Evolutionary conservation across 2,329 filamentous ascomycete species (phyloP).

Genomic region (Chaetomium globosum): DNA sequence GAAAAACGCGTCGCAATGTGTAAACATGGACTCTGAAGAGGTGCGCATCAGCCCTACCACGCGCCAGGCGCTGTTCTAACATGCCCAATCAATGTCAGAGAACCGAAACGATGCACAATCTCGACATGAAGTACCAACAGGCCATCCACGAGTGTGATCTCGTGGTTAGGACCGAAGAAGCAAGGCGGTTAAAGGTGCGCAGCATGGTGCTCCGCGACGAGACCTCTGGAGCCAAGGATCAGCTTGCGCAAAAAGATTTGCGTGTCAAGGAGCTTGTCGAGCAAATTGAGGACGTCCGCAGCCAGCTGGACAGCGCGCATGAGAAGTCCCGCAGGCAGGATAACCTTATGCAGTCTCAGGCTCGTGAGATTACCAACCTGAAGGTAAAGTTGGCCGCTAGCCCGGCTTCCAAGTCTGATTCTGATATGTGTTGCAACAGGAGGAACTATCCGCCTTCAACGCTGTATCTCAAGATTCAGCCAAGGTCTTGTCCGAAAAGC

Average conservation of each 20-base stretch:
- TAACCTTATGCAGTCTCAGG: slow-evolving; percentile 52
- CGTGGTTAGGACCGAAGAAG: slow-evolving; percentile 73
- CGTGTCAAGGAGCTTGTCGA: slow-evolving; percentile 55
- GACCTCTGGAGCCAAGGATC: slow-evolving; percentile 66
- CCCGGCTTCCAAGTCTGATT: neutral
- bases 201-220: slow-evolving; percentile 74
- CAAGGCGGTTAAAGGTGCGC: slow-evolving; percentile 69
- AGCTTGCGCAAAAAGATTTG: slow-evolving; percentile 62
- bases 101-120: slow-evolving; percentile 51
- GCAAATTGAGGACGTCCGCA: slow-evolving; percentile 46
- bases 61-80: neutral
- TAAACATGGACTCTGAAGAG: slow-evolving; percentile 45
- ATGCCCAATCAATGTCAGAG: slow-evolving; percentile 43
- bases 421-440: slow-evolving; percentile 50
- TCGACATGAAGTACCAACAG: slow-evolving; percentile 72
- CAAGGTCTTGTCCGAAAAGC: slow-evolving; percentile 65
- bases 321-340: slow-evolving; percentile 51
- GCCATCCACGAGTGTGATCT: slow-evolving; percentile 66
- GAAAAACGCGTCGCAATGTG: slow-evolving; percentile 38
- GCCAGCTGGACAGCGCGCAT: slow-evolving; percentile 50
- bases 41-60: slow-evolving; percentile 35
- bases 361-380: slow-evolving; percentile 52
- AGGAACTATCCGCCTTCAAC: slow-evolving; percentile 71
- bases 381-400: slow-evolving; percentile 45
- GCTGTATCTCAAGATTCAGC: slow-evolving; percentile 68